These are phyloP conservation scores for Skeletonema potamos DNA, from an alignment of 108 stramenopile species.

Conservation along the genomic window DNA sequence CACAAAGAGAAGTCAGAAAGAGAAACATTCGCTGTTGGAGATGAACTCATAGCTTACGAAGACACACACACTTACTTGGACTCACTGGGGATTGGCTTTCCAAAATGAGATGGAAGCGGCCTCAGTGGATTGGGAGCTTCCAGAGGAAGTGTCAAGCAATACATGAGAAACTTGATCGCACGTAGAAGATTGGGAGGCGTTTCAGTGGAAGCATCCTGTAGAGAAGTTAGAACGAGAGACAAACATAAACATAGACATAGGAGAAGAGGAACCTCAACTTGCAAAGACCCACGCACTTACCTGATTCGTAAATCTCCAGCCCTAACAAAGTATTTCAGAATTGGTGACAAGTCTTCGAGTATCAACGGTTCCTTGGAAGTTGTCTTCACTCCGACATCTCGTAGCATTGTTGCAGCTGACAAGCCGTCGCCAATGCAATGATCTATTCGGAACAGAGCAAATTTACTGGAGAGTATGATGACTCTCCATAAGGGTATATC, in stretches of 20 bases:
- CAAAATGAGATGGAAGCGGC: conserved; percentile 7
- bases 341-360: conserved; percentile 14
- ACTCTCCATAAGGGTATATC: conserved; percentile 25
- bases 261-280: no score
- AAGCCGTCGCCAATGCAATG: conserved; percentile 19
- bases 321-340: neutral
- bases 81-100: conserved; percentile 4
- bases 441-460: conserved; percentile 10
- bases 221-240: no score
- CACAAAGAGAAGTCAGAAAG: no score
- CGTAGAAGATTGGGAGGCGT: conserved; percentile 11
- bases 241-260: no score
- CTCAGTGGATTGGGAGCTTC: conserved; percentile 18
- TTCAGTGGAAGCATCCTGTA: conserved; percentile 11
- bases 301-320: conserved; percentile 17
- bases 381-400: conserved; percentile 8
- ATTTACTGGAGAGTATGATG: conserved; percentile 2
- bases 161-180: neutral
- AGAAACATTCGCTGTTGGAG: no score
- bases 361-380: neutral
- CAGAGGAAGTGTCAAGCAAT: neutral
- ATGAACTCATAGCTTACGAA: no score
- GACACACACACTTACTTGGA: no score
- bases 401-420: conserved; percentile 9
- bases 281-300: no score